Evolutionary conservation across 768 basidiomycete species (phyloP).

Genomic region (Strobilomyces confusus): DNA sequence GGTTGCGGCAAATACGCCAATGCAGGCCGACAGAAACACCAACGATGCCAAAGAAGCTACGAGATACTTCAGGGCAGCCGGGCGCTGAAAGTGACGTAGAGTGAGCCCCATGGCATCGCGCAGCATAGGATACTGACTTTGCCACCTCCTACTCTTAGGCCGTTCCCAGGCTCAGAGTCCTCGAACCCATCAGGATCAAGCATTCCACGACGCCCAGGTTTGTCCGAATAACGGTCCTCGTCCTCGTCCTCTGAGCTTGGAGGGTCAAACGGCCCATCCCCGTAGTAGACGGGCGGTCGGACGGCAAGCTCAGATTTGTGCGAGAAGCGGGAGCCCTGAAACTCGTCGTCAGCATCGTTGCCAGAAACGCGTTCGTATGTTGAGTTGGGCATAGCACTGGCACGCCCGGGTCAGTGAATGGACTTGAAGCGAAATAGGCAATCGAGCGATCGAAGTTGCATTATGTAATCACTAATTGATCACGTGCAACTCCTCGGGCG

Average conservation of each 20-base stretch:
- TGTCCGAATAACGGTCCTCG: conserved; percentile 45
- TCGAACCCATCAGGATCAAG: conserved; percentile 5
- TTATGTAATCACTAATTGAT: conserved; percentile 9
- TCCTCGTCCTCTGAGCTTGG: conserved; percentile 79
- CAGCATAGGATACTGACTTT: conserved; percentile 30
- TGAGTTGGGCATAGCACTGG: conserved; percentile 23
- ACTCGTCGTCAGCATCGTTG: conserved; percentile 23
- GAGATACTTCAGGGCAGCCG: conserved; percentile 56
- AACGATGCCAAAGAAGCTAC: conserved; percentile 57
- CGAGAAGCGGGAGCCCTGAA: conserved; percentile 2
- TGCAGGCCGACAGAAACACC: conserved; percentile 56
- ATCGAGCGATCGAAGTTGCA: conserved; percentile 1
- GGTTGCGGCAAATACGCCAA: conserved; percentile 82
- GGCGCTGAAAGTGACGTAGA: conserved; percentile 33
- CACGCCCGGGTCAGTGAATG: neutral
- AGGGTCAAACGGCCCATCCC: conserved; percentile 71
- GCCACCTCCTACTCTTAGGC: conserved; percentile 33
- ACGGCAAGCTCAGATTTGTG: conserved; percentile 11
- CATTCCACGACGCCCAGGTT: conserved; percentile 27
- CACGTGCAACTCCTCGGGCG: conserved; percentile 9
- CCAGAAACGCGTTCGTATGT: conserved; percentile 30
- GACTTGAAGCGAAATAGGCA: conserved; percentile 5
- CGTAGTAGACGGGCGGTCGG: conserved; percentile 54
- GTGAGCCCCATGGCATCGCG: conserved; percentile 1
- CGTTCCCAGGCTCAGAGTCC: conserved; percentile 28